These are phyloP conservation scores for Achlya hypogyna DNA, from an alignment of 352 stramenopile species.

Conservation along the genomic window DNA sequence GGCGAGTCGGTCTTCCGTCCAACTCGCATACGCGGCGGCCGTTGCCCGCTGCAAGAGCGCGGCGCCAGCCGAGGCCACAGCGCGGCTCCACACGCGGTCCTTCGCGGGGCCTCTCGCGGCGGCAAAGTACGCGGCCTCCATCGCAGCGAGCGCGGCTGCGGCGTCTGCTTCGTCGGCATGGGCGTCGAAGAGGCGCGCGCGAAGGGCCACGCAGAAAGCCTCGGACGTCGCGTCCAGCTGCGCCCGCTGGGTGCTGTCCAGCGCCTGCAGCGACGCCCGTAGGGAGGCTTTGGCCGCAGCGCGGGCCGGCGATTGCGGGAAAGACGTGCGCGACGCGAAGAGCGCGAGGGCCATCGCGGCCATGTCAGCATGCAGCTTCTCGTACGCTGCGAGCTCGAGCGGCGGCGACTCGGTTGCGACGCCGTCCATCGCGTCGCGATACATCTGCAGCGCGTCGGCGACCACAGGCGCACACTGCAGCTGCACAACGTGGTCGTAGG, in stretches of 20 bases:
- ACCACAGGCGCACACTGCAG: constrained; percentile 38
- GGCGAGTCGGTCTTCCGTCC: constrained; percentile 46
- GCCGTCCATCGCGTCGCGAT: constrained; percentile 60
- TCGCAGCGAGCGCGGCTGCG: constrained; percentile 35
- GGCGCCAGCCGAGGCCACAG: constrained; percentile 48
- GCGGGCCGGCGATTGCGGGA: constrained; percentile 30
- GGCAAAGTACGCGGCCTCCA: constrained; percentile 41
- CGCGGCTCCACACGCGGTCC: constrained; percentile 38
- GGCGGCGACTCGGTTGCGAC: constrained; percentile 40
- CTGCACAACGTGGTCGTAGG: constrained; percentile 63
- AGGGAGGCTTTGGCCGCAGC: constrained; percentile 43
- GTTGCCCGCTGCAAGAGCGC: constrained; percentile 47
- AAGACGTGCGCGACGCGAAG: constrained; percentile 35
- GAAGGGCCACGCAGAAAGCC: neutral
- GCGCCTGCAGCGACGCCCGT: neutral
- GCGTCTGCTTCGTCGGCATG: constrained; percentile 14
- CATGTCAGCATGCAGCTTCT: constrained; percentile 66
- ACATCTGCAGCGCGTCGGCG: constrained; percentile 55
- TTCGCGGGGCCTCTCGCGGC: constrained; percentile 45
- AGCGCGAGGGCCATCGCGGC: constrained; percentile 56
- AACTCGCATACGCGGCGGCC: constrained; percentile 33
- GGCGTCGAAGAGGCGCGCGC: neutral
- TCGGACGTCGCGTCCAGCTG: neutral
- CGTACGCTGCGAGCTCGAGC: constrained; percentile 52
- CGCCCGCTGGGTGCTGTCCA: neutral